Evolutionary conservation across 2,329 filamentous ascomycete species (phyloP), one percentile per base, ranked within the genome.

Genomic region (Neodidymelliopsis sp.): DNA sequence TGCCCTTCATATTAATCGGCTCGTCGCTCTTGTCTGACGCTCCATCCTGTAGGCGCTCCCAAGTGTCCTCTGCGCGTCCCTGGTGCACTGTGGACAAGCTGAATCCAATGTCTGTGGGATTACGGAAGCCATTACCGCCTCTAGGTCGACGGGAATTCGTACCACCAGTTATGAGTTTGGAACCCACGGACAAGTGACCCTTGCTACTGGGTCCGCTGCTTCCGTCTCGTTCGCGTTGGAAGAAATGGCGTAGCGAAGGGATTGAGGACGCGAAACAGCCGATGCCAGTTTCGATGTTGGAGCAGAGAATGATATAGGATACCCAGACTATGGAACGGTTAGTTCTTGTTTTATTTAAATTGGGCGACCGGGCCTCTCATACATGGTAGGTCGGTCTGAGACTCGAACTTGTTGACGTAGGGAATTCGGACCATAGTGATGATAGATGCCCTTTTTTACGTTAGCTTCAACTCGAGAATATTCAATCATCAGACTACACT

Each of bases 271-370:
- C 54, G 8, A 59, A 43, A 37, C 56, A 59, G 0, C 54, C 56
- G 15, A 59, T 56, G 8, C 54, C 54, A 4, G 54, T 59, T 44
- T 59, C 56, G 23, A 59, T 44, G 33, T 59, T 59, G 7, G 54
- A 59, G 18, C 54, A 59, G 15, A 59, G 51, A 38, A 59, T 46
- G 4, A 38, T 59, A 27, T 59, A 51, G 12, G 56, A 49, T 15
- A 59, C 54, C 54, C 56, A 59, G 38, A 57, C 48, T 54, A 9
- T 19, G 16, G 19, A 15, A 9, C 7, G 7, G 12, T 28, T 23
- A 23, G 42, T 28, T 36, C 4, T 10, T 36, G 20, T 10, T 20
- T 6, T 1, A 4, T 33, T n/a, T n/a, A n/a, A n/a, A n/a, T n/a
- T n/a, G n/a, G n/a, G n/a, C n/a, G n/a, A 10, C 3, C 9, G 30